These are phyloP conservation scores for Umbelopsis ramanniana DNA, from an alignment of 192 early-diverging fungal genomes.

Conservation along the genomic window DNA sequence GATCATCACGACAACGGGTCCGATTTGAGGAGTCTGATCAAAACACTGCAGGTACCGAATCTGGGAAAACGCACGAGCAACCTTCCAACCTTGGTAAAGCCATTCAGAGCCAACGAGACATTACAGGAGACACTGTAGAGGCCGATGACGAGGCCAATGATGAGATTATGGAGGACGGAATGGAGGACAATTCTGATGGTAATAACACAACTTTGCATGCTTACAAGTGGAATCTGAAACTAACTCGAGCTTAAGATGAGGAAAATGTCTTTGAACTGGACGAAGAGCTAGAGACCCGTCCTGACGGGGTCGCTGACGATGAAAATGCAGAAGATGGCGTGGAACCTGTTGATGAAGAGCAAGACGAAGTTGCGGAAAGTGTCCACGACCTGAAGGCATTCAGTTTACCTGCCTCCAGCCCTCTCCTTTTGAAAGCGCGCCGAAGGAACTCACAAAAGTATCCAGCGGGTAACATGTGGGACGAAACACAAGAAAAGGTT, in stretches of 20 bases:
- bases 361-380: not conserved
- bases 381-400: not conserved
- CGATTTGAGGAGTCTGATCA: constrained; percentile 6
- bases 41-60: not conserved
- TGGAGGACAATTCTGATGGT: not conserved
- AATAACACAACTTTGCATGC: not conserved
- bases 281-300: not conserved
- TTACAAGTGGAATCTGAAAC: not conserved
- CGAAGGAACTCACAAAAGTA: constrained; percentile 14
- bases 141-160: not conserved
- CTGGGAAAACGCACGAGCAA: not conserved
- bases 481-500: not conserved
- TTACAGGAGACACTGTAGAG: not conserved
- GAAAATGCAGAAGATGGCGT: not conserved
- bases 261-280: constrained; percentile 10
- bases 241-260: not conserved
- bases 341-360: not conserved
- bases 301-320: not conserved
- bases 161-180: not conserved
- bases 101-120: not conserved
- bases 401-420: constrained; percentile 9
- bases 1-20: not conserved
- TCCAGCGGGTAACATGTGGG: constrained; percentile 7
- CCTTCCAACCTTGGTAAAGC: constrained; percentile 3
- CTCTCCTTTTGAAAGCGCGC: constrained; percentile 4